These are phyloP conservation scores for Globisporangium splendens DNA, from an alignment of 352 stramenopile genomes.

Conservation along the genomic window DNA sequence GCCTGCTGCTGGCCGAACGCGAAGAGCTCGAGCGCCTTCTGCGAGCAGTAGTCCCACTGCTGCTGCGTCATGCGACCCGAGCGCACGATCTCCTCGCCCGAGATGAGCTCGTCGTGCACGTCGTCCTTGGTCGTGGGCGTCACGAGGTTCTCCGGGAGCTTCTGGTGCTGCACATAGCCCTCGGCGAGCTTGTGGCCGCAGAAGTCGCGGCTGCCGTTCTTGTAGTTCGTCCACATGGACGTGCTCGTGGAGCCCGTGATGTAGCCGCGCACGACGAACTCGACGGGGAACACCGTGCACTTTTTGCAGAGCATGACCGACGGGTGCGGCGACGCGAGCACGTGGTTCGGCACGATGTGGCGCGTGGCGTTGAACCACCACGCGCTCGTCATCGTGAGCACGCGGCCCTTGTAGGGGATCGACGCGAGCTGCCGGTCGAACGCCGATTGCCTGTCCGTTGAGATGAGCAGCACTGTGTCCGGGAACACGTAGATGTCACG, in stretches of 20 bases:
- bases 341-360: slow-evolving; percentile 97
- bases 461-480: slow-evolving; percentile 92
- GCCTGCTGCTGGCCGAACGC: slow-evolving; percentile 92
- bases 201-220: slow-evolving; percentile 93
- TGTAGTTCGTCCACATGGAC: slow-evolving; percentile 99
- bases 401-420: slow-evolving; percentile 97
- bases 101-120: slow-evolving; percentile 98
- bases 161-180: slow-evolving; percentile 97
- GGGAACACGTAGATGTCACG: slow-evolving; percentile 91
- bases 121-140: slow-evolving; percentile 99
- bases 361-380: slow-evolving; percentile 96
- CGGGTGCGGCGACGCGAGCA: slow-evolving; percentile 92
- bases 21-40: slow-evolving; percentile 91
- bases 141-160: slow-evolving; percentile 92
- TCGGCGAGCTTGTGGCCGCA: slow-evolving; percentile 95
- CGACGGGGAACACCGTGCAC: slow-evolving; percentile 96
- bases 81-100: slow-evolving; percentile 88
- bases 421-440: slow-evolving; percentile 96
- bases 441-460: slow-evolving; percentile 98
- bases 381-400: slow-evolving; percentile 95
- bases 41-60: slow-evolving; percentile 95
- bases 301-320: slow-evolving; percentile 96
- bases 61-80: slow-evolving; percentile 95
- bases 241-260: slow-evolving; percentile 96
- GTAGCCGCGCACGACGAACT: slow-evolving; percentile 98